Conservation (phyloP, 495 filamentous ascomycete species). For the Daldinia decipiens region DNA sequence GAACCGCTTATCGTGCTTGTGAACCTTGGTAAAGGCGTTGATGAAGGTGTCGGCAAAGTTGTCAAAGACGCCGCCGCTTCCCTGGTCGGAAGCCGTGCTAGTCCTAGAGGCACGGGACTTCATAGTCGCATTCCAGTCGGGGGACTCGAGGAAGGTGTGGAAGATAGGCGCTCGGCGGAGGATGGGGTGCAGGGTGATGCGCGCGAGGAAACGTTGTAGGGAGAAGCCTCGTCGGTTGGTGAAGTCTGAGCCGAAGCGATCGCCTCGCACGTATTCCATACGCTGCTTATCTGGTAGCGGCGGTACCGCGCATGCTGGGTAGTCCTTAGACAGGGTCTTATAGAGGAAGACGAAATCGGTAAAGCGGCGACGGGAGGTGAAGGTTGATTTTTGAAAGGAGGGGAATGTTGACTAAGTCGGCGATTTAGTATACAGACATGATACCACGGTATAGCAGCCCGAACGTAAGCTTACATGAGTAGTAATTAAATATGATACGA, state of each 20-base stretch:
- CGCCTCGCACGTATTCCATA: slow-evolving; percentile 96
- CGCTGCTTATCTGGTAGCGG: slow-evolving; percentile 98
- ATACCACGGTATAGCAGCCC: not conserved
- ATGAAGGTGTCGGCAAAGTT: slow-evolving; percentile 95
- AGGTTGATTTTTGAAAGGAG: slow-evolving; percentile 82
- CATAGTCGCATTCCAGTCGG: slow-evolving; percentile 98
- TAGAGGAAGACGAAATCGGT: slow-evolving; percentile 98
- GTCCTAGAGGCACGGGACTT: slow-evolving; percentile 72
- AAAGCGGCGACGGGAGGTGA: slow-evolving; percentile 85
- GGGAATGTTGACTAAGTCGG: slow-evolving; percentile 83
- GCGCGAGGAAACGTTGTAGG: slow-evolving; percentile 88
- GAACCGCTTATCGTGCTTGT: slow-evolving; percentile 94
- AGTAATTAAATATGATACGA: slow-evolving; percentile 93
- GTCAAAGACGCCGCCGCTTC: slow-evolving; percentile 79
- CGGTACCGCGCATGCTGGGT: slow-evolving; percentile 90
- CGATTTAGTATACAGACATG: slow-evolving; percentile 22
- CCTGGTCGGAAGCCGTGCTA: slow-evolving; percentile 58
- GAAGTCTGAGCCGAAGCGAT: slow-evolving; percentile 94
- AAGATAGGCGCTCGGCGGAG: slow-evolving; percentile 85
- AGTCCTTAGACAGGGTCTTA: slow-evolving; percentile 86
- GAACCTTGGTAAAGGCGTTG: slow-evolving; percentile 95
- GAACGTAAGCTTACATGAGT: slow-evolving; percentile 73
- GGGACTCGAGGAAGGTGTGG: slow-evolving; percentile 87
- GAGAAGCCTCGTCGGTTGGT: slow-evolving; percentile 90
- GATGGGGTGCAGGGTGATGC: slow-evolving; percentile 86